Conservation (phyloP, 2,329 filamentous ascomycete species). For the Aspergillus novofumigatus region DNA sequence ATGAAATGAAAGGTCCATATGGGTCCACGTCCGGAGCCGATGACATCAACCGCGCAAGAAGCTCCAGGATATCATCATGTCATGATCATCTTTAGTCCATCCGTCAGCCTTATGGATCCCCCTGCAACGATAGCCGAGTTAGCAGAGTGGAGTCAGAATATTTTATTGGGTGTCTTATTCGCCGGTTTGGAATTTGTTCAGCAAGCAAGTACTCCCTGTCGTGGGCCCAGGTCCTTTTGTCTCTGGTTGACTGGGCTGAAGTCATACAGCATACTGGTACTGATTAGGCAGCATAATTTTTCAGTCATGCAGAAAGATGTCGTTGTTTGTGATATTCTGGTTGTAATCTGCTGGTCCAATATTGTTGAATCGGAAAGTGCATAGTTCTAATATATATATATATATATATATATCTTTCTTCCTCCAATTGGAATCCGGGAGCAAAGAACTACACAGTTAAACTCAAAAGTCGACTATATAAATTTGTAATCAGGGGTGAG, state of each 20-base stretch:
- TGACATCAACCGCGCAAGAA: constrained; percentile 5
- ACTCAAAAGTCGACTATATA: background rate
- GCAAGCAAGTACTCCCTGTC: no score
- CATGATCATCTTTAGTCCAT: background rate
- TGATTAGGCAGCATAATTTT: background rate
- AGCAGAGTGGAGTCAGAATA: background rate
- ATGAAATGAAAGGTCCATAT: background rate
- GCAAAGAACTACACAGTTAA: background rate
- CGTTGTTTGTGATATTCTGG: background rate
- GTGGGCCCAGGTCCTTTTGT: no score
- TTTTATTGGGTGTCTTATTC: background rate
- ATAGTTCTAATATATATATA: background rate
- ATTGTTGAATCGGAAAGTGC: background rate
- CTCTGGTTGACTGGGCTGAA: background rate
- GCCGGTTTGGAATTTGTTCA: background rate
- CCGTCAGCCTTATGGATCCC: background rate
- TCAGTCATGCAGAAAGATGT: background rate
- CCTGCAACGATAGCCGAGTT: background rate
- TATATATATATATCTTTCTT: background rate
- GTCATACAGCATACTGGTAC: background rate
- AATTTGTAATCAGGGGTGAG: background rate
- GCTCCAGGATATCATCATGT: constrained; percentile 8
- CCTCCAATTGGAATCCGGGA: background rate
- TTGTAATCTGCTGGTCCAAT: background rate
- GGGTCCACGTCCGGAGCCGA: background rate